Evolutionary conservation across 306 rosid species (phyloP).

Genomic region (Mimosa pudica): DNA sequence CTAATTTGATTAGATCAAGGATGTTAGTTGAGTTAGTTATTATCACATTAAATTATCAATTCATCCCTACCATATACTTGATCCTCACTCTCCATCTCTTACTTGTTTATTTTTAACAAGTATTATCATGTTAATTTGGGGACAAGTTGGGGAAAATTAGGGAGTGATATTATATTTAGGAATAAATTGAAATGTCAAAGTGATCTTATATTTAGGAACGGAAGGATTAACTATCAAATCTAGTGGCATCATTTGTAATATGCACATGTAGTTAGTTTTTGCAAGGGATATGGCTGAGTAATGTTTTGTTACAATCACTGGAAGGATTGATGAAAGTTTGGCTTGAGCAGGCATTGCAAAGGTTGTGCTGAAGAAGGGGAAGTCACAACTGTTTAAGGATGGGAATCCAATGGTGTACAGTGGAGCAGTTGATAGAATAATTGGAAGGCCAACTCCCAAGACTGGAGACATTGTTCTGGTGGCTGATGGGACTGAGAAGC

Average conservation of each 20-base stretch:
- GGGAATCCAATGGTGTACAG: constrained; percentile 98
- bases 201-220: no score
- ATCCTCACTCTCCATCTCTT: no score
- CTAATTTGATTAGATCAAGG: no score
- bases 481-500: constrained; percentile 82
- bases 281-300: constrained; percentile 18
- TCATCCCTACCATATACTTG: no score
- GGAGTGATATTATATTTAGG: no score
- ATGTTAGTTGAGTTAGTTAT: no score
- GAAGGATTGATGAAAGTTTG: constrained; percentile 41
- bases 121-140: no score
- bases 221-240: background rate
- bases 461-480: constrained; percentile 88
- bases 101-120: no score
- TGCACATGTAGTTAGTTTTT: background rate
- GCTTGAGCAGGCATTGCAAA: constrained; percentile 75
- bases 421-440: constrained; percentile 90
- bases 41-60: no score
- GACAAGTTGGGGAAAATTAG: no score
- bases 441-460: constrained; percentile 89
- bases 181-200: no score
- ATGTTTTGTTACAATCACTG: constrained; percentile 29
- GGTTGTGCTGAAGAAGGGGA: constrained; percentile 90
- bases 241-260: constrained; percentile 5
- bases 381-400: constrained; percentile 92